A percentile compares a stretch with the other conserved stretches of the same genome.
Evolutionary conservation across 1,284 basidiomycete species (phyloP).

Genomic region (Leccinum subfulvum): DNA sequence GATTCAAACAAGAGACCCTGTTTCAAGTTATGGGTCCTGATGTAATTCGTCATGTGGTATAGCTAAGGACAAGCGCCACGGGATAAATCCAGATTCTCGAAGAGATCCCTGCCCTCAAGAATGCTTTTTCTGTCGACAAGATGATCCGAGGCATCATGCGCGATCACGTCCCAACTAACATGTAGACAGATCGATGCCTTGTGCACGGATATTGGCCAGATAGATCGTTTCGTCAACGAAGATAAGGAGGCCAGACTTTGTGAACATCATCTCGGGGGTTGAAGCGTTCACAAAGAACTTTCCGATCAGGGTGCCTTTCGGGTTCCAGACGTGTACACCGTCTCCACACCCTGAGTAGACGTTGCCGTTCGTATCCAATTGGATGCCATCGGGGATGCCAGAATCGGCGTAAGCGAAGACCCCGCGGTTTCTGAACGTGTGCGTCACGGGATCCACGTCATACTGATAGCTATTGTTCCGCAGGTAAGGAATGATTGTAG

Average conservation of each 20-base stretch:
- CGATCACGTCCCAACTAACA: neutral
- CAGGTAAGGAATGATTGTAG: neutral
- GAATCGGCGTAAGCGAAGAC: slow-evolving; percentile 71
- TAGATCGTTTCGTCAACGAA: slow-evolving; percentile 19
- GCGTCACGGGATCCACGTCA: slow-evolving; percentile 61
- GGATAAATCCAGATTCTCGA: neutral
- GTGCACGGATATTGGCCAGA: slow-evolving; percentile 17
- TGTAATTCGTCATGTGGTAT: neutral
- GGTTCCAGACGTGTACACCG: slow-evolving; percentile 57
- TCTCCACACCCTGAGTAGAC: slow-evolving; percentile 28
- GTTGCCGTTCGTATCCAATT: slow-evolving; percentile 31
- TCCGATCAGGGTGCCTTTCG: slow-evolving; percentile 62
- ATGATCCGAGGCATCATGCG: neutral
- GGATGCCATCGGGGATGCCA: slow-evolving; percentile 72
- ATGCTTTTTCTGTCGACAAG: neutral
- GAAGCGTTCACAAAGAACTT: slow-evolving; percentile 68
- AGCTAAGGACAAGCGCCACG: neutral
- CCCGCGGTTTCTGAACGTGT: slow-evolving; percentile 60
- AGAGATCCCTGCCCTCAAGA: neutral
- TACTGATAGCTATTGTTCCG: slow-evolving; percentile 54
- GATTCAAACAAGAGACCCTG: neutral
- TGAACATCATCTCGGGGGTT: slow-evolving; percentile 66
- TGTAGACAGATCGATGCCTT: slow-evolving; percentile 19
- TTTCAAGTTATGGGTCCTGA: neutral
- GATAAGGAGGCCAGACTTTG: slow-evolving; percentile 23